Conservation (phyloP, 257 asterid genomes). For the Solanum tarijense region DNA sequence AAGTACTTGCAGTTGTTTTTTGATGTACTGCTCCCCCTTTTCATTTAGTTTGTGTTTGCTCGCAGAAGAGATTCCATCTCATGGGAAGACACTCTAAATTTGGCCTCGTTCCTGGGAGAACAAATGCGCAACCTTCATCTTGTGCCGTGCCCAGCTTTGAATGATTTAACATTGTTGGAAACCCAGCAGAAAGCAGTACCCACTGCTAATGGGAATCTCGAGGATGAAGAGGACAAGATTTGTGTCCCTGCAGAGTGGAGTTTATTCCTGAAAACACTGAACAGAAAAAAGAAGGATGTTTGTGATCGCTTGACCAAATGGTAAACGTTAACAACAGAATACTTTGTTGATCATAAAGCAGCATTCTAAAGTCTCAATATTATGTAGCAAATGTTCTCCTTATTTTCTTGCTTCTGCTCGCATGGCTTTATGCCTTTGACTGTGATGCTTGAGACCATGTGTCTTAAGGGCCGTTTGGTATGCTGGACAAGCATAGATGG, state of each 20-base stretch:
- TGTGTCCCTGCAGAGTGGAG: constrained; percentile 41
- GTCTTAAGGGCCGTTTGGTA: not conserved
- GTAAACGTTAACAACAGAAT: constrained; percentile 27
- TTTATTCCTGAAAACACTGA: constrained; percentile 48
- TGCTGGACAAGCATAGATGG: not conserved
- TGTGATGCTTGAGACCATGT: not conserved
- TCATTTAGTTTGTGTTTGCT: constrained; percentile 12
- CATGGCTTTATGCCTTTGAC: not conserved
- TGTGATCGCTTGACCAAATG: constrained; percentile 55
- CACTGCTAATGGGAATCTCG: constrained; percentile 23
- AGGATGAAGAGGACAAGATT: constrained; percentile 19
- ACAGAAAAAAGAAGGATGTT: constrained; percentile 53
- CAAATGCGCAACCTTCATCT: constrained; percentile 71
- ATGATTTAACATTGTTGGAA: constrained; percentile 13
- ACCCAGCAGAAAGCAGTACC: constrained; percentile 27
- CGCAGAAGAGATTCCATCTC: constrained; percentile 75
- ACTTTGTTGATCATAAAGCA: not conserved
- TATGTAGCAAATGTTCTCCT: not conserved
- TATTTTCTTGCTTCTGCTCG: not conserved
- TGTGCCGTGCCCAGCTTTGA: constrained; percentile 49
- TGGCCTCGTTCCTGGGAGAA: constrained; percentile 91
- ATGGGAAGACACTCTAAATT: constrained; percentile 42
- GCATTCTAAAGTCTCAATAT: not conserved
- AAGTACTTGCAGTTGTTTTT: constrained; percentile 1
- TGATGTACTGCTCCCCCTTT: not conserved